phyloP scores from a whole-genome alignment of 2,329 filamentous ascomycete species.

The Rhinocladiella similis region DNA sequence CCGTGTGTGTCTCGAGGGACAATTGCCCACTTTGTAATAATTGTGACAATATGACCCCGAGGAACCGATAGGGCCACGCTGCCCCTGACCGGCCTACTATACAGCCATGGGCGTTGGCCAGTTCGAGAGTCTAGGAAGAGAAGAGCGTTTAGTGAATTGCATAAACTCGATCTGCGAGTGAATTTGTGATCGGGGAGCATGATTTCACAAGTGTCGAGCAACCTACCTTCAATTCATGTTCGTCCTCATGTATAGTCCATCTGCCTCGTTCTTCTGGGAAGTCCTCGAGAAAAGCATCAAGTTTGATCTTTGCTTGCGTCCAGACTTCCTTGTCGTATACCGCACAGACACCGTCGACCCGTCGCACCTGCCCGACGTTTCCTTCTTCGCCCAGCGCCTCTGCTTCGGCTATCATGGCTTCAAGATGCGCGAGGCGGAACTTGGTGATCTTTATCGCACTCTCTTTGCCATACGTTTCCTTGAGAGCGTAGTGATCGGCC shows the following conservation, averaged over 20 bases:
- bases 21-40: slow-evolving; percentile 21
- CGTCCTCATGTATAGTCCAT: slow-evolving; percentile 17
- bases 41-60: slow-evolving; percentile 31
- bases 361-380: slow-evolving; percentile 22
- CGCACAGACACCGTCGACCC: slow-evolving; percentile 20
- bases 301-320: slow-evolving; percentile 18
- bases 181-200: too few species aligned
- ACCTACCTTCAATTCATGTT: slow-evolving; percentile 25
- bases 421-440: slow-evolving; percentile 22
- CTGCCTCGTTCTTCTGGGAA: slow-evolving; percentile 21
- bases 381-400: slow-evolving; percentile 21
- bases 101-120: slow-evolving; percentile 16
- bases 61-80: slow-evolving; percentile 40
- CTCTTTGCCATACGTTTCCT: slow-evolving; percentile 17
- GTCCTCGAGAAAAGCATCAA: slow-evolving; percentile 19
- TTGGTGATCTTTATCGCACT: slow-evolving; percentile 33
- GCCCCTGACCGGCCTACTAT: slow-evolving; percentile 34
- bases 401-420: slow-evolving; percentile 22
- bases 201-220: too few species aligned
- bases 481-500: slow-evolving; percentile 20
- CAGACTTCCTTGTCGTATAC: slow-evolving; percentile 18
- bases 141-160: too few species aligned
- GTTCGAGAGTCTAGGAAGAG: slow-evolving; percentile 22
- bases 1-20: slow-evolving; percentile 30
- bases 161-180: too few species aligned